Evolutionary conservation across 2,329 filamentous ascomycete genomes (phyloP).

Genomic region (Leptographium radiaticola): DNA sequence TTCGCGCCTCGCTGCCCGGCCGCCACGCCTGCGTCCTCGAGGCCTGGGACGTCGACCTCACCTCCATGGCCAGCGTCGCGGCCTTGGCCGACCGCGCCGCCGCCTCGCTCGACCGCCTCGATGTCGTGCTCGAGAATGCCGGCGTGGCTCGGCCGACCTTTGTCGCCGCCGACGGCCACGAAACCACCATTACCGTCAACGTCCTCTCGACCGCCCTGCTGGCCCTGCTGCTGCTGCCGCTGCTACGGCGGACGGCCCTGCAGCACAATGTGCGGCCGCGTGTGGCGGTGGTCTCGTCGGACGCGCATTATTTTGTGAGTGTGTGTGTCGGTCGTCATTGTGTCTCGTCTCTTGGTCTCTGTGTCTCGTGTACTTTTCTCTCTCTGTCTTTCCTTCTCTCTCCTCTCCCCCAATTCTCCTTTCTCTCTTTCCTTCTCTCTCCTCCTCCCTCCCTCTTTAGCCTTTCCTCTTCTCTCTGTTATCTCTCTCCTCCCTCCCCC

Average conservation of each 20-base stretch:
- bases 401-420: too few species aligned
- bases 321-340: too few species aligned
- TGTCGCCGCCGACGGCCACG: conserved; percentile 20
- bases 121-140: conserved; percentile 30
- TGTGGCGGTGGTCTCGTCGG: conserved; percentile 26
- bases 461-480: neutral
- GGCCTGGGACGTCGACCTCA: conserved; percentile 38
- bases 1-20: conserved; percentile 17
- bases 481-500: neutral
- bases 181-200: conserved; percentile 31
- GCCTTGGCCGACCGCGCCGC: conserved; percentile 22
- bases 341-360: too few species aligned
- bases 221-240: conserved; percentile 28
- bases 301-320: conserved; percentile 19
- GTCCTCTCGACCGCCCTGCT: conserved; percentile 33
- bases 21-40: conserved; percentile 19
- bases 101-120: conserved; percentile 24
- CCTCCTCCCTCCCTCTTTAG: neutral
- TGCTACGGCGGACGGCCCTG: conserved; percentile 22
- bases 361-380: too few species aligned
- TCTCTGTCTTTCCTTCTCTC: too few species aligned
- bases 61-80: conserved; percentile 29
- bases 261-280: conserved; percentile 21
- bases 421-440: neutral
- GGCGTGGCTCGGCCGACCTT: conserved; percentile 14